Base-by-base conservation (phyloP, 805 yeast genomes). In the Candida pini region DNA sequence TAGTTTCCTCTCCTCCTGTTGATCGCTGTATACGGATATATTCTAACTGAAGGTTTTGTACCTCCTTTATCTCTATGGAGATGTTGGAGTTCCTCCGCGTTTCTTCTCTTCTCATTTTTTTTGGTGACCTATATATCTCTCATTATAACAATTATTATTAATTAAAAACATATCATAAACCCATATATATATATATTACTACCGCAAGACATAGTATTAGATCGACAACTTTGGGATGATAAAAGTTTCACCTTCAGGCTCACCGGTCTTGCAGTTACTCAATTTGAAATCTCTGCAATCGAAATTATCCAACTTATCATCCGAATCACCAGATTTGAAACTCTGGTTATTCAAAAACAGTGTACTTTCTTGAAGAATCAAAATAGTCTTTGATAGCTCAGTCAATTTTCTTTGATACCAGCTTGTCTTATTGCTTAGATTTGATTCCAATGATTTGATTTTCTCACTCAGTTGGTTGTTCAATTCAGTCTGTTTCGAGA, bases 381-480 rank as follows among this genome's bases (percentile, higher is more conserved):
- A 26, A 10, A 54, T 39, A 3, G 55, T 43, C n/a, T 40, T 43
- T 15, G 51, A 43, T 9, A 54, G 31, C 5, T 35, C 30, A 9
- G 36, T 18, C 6, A 54, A 38, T 2, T 44, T 43, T 13, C 36
- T 28, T 25, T 47, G 45, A 30, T 49, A 51, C 4, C 23, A 34
- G 18, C 22, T 23, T n/a, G 28, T 33, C 13, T 44, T 49, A 6
- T 24, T 20, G 8, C 43, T 36, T 5, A 50, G 18, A 12, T 38
- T 30, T 6, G 33, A n/a, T 28, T 53, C 53, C 18, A 54, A 18
- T 7, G 3, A 19, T 9, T 33, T 31, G 12, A 35, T 28, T 13
- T 22, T 18, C 1, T 12, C 38, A 21, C 29, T 32, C 21, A 18
- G 31, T 13, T 22, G 10, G 25, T 22, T 22, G 25, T 12, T 22